Conservation (phyloP, 2,329 filamentous ascomycete species). For the Aspergillus proliferans region DNA sequence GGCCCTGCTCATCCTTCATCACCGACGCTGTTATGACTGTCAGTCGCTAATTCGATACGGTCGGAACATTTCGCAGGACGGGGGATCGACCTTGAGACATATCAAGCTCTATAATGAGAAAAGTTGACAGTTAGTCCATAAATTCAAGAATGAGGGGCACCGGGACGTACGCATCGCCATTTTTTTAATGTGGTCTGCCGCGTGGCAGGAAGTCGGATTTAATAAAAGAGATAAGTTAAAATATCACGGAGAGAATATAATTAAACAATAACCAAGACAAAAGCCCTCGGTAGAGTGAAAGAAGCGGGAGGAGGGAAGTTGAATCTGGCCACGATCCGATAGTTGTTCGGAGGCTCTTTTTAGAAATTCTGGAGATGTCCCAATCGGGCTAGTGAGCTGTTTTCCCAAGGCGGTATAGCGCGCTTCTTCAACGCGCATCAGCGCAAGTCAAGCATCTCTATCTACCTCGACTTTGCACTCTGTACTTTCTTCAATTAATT, state of each 20-base stretch:
- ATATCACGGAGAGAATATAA: constrained; percentile 6
- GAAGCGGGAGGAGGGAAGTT: constrained; percentile 16
- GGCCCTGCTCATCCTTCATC: constrained; percentile 94
- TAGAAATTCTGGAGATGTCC: constrained; percentile 31
- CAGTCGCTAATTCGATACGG: constrained; percentile 8
- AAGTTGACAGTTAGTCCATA: constrained; percentile 19
- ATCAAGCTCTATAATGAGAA: constrained; percentile 37
- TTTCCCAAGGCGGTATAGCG: constrained; percentile 32
- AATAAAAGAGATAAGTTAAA: constrained; percentile 7
- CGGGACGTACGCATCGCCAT: constrained; percentile 44
- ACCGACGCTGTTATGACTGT: constrained; percentile 52
- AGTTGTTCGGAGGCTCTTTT: constrained; percentile 16
- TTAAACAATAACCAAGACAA: constrained; percentile 7
- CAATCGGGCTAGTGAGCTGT: constrained; percentile 34
- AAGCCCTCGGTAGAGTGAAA: constrained; percentile 6
- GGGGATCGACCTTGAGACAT: constrained; percentile 39
- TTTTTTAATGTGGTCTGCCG: constrained; percentile 31
- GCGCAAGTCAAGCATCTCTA: constrained; percentile 11
- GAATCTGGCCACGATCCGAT: constrained; percentile 13
- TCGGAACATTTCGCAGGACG: constrained; percentile 13
- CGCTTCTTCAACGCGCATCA: constrained; percentile 19
- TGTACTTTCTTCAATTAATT: neutral
- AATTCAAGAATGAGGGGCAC: constrained; percentile 30
- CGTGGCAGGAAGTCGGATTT: constrained; percentile 18
- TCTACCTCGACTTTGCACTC: no score